Evolutionary conservation across 805 yeast species (phyloP).

Genomic region (Clavispora asparagi): DNA sequence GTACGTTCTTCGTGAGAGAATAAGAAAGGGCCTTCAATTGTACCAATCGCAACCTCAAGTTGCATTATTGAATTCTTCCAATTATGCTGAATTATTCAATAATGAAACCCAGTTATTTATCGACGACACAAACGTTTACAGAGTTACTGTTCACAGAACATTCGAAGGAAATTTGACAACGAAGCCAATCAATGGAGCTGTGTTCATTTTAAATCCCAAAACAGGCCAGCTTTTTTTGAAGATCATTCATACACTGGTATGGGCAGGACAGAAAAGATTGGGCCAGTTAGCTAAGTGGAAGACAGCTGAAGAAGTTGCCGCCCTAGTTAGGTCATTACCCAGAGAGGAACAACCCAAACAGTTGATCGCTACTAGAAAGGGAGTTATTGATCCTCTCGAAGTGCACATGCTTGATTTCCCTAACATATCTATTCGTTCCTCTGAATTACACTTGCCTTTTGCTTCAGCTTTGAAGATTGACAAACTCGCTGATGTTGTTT

Average conservation of each 20-base stretch:
- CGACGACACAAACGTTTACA: constrained; percentile 91
- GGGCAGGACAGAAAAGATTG: constrained; percentile 95
- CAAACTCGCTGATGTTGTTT: constrained; percentile 69
- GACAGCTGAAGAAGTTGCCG: constrained; percentile 96
- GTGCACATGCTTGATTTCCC: constrained; percentile 98
- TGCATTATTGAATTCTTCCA: constrained; percentile 80
- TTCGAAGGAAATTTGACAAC: constrained; percentile 90
- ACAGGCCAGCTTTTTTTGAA: constrained; percentile 87
- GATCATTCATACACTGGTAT: constrained; percentile 87
- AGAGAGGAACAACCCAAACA: constrained; percentile 93
- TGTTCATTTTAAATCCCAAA: constrained; percentile 83
- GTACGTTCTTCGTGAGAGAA: constrained; percentile 85
- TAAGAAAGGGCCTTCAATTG: constrained; percentile 88
- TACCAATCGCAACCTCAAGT: constrained; percentile 93
- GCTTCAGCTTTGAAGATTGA: constrained; percentile 79
- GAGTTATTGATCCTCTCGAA: constrained; percentile 89
- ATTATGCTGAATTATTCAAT: constrained; percentile 85
- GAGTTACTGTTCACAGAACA: constrained; percentile 88
- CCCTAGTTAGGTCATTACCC: constrained; percentile 81
- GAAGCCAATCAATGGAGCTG: constrained; percentile 89
- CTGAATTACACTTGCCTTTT: constrained; percentile 88
- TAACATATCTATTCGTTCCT: constrained; percentile 79
- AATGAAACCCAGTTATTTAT: constrained; percentile 79
- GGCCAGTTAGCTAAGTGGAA: constrained; percentile 97
- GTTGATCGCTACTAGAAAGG: constrained; percentile 82